Percentiles rank a stretch among this genome's conserved stretches.
These are phyloP conservation scores for Schizophyllum amplum DNA, from an alignment of 1,284 basidiomycete species.

Conservation along the genomic window DNA sequence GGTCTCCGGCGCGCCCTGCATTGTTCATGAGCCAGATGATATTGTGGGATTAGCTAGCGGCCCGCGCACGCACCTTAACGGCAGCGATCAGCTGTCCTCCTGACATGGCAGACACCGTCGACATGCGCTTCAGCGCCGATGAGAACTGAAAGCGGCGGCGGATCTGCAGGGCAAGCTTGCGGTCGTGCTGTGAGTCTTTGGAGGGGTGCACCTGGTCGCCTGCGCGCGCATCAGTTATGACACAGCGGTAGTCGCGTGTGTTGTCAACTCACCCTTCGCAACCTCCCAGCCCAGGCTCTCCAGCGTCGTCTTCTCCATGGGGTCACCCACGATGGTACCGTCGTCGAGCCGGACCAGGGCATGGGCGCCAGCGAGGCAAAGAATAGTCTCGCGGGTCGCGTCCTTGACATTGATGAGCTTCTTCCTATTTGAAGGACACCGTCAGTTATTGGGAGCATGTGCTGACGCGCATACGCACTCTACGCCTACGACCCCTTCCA, in stretches of 20 bases:
- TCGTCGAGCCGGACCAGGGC: slow-evolving; percentile 91
- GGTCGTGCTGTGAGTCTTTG: slow-evolving; percentile 46
- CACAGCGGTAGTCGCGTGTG: background rate
- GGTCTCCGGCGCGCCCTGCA: slow-evolving; percentile 81
- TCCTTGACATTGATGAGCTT: slow-evolving; percentile 77
- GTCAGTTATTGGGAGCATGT: slow-evolving; percentile 7
- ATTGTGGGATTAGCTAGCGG: too few relatives aligned
- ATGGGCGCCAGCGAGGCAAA: slow-evolving; percentile 91
- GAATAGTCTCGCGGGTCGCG: slow-evolving; percentile 70
- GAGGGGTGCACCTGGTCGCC: slow-evolving; percentile 65
- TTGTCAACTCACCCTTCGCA: slow-evolving; percentile 50
- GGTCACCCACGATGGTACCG: slow-evolving; percentile 91
- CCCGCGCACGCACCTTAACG: slow-evolving; percentile 46
- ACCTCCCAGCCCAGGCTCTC: slow-evolving; percentile 91
- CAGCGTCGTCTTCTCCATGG: slow-evolving; percentile 97
- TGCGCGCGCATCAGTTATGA: slow-evolving; percentile 14
- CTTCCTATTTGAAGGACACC: slow-evolving; percentile 42
- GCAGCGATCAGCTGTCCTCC: slow-evolving; percentile 53
- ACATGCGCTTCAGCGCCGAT: slow-evolving; percentile 93
- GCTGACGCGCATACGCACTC: slow-evolving; percentile 44
- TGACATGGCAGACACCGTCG: slow-evolving; percentile 73
- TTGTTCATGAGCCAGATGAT: too few relatives aligned
- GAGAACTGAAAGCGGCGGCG: slow-evolving; percentile 94
- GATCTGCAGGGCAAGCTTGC: slow-evolving; percentile 51
- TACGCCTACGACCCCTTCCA: slow-evolving; percentile 86